Conservation (phyloP, 106 monocot genomes). For the Ottelia alismoides region DNA sequence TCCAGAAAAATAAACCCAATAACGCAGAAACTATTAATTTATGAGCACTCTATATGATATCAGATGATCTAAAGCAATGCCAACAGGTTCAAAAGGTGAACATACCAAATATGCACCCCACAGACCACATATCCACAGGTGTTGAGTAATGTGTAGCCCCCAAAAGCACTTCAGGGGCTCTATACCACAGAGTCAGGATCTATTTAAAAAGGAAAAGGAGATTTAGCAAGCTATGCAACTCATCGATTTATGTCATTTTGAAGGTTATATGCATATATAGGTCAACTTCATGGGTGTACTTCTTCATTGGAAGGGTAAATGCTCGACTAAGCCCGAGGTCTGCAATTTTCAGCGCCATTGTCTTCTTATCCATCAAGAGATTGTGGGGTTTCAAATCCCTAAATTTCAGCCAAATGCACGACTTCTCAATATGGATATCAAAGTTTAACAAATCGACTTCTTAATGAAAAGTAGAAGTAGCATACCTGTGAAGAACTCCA, state of each 20-base stretch:
- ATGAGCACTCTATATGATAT: too few relatives aligned
- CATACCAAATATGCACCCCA: conserved; percentile 73
- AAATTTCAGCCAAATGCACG: background rate
- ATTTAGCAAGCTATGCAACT: too few relatives aligned
- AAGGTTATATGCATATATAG: background rate
- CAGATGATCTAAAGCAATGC: too few relatives aligned
- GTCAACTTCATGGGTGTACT: conserved; percentile 87
- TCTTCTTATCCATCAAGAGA: conserved; percentile 77
- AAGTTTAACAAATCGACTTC: background rate
- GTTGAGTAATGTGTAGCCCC: conserved; percentile 64
- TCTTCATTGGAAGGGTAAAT: conserved; percentile 78
- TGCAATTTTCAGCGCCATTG: conserved; percentile 88
- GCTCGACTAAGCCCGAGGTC: conserved; percentile 91
- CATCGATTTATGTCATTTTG: too few relatives aligned
- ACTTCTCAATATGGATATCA: background rate
- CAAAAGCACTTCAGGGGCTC: conserved; percentile 68
- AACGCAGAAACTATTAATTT: too few relatives aligned
- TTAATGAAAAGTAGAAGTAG: too few relatives aligned
- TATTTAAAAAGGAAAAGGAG: conserved; percentile 8
- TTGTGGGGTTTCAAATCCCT: conserved; percentile 98
- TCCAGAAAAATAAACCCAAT: too few relatives aligned
- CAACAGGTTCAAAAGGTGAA: too few relatives aligned
- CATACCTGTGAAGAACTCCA: conserved; percentile 85
- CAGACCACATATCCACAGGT: conserved; percentile 76
- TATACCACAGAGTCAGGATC: conserved; percentile 80